Conservation (phyloP, 2,329 filamentous ascomycete genomes). For the Cercospora sesami region DNA sequence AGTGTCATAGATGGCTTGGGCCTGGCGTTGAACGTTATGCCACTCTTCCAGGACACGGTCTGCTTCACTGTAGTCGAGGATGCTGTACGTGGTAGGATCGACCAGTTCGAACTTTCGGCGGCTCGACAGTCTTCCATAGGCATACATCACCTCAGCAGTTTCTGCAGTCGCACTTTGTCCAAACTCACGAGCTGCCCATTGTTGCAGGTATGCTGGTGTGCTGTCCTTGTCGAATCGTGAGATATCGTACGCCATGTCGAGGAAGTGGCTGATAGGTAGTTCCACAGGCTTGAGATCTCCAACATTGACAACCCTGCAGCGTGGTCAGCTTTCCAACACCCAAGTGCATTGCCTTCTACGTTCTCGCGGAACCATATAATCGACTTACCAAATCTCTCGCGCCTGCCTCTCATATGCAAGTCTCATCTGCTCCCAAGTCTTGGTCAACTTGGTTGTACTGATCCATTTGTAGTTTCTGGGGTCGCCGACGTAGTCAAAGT, state of each 20-base stretch:
- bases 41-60: conserved; percentile 59
- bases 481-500: conserved; percentile 63
- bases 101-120: conserved; percentile 64
- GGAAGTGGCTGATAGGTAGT: conserved; percentile 50
- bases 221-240: conserved; percentile 58
- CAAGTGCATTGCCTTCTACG: neutral
- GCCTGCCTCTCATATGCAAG: conserved; percentile 61
- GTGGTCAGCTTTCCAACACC: neutral
- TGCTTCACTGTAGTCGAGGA: conserved; percentile 66
- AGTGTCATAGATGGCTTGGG: no score
- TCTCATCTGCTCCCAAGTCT: conserved; percentile 66
- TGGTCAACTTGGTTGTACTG: conserved; percentile 65
- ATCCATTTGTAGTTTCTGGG: conserved; percentile 58
- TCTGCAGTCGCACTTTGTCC: conserved; percentile 49
- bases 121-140: conserved; percentile 59
- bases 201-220: conserved; percentile 56
- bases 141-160: conserved; percentile 55
- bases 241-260: conserved; percentile 68
- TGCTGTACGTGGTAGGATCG: conserved; percentile 58
- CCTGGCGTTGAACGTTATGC: conserved; percentile 54
- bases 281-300: conserved; percentile 67
- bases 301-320: conserved; percentile 62
- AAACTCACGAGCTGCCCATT: conserved; percentile 61
- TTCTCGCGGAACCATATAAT: neutral
- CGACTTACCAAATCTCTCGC: conserved; percentile 52